Conservation (phyloP, 805 yeast species). For the Candida nonsorbophila region DNA sequence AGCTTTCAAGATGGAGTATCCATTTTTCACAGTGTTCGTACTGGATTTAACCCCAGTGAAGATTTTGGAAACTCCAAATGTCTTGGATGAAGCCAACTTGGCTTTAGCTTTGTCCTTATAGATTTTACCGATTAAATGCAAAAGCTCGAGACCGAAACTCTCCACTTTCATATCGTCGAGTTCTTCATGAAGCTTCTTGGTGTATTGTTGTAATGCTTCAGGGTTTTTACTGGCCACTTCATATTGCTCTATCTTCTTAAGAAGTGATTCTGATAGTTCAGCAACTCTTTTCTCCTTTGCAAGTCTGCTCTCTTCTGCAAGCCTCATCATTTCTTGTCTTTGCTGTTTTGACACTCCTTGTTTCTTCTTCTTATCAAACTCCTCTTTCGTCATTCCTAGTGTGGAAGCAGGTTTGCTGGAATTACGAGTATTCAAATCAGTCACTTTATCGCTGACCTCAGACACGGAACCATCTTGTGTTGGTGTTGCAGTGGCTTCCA, state of each 20-base stretch:
- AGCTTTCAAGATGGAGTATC: constrained; percentile 73
- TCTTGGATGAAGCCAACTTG: constrained; percentile 66
- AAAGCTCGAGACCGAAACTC: constrained; percentile 87
- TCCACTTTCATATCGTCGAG: constrained; percentile 85
- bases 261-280: constrained; percentile 46
- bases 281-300: constrained; percentile 45
- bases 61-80: constrained; percentile 83
- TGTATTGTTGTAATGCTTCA: constrained; percentile 56
- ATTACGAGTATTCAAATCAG: constrained; percentile 9
- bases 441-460: constrained; percentile 6
- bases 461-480: constrained; percentile 4
- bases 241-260: constrained; percentile 42
- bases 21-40: constrained; percentile 76
- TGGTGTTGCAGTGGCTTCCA: constrained; percentile 9
- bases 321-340: constrained; percentile 45
- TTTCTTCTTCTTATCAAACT: constrained; percentile 22
- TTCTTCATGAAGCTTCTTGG: constrained; percentile 50
- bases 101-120: constrained; percentile 74
- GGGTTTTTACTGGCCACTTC: constrained; percentile 56
- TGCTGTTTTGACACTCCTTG: constrained; percentile 26
- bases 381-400: constrained; percentile 14
- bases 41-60: constrained; percentile 78
- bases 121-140: constrained; percentile 76
- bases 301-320: constrained; percentile 51
- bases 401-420: constrained; percentile 5